These are phyloP conservation scores for Didymella pomorum DNA, from an alignment of 2,329 filamentous ascomycete genomes.

Conservation along the genomic window DNA sequence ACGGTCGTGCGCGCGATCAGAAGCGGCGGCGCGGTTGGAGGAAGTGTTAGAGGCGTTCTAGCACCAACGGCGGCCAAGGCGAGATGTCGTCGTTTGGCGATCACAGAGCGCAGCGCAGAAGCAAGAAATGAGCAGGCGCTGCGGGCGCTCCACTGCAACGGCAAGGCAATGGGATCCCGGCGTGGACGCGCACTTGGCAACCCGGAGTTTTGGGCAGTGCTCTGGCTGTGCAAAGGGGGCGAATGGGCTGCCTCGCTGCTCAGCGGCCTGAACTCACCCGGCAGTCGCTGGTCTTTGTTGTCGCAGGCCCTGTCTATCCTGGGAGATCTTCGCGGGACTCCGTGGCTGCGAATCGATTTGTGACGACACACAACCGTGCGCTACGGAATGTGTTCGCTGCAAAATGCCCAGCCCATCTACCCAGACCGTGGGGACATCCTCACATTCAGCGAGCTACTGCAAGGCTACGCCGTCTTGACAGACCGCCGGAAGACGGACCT, in stretches of 20 bases:
- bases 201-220: slow-evolving; percentile 23
- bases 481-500: slow-evolving; percentile 18
- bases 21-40: slow-evolving; percentile 11
- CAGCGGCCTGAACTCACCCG: slow-evolving; percentile 15
- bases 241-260: slow-evolving; percentile 13
- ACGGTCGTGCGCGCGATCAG: slow-evolving; percentile 21
- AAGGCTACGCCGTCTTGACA: slow-evolving; percentile 21
- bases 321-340: slow-evolving; percentile 18
- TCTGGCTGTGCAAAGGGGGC: slow-evolving; percentile 22
- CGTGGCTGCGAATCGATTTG: slow-evolving; percentile 4
- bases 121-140: slow-evolving; percentile 26
- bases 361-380: slow-evolving; percentile 22
- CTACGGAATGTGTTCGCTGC: slow-evolving; percentile 14
- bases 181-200: slow-evolving; percentile 22
- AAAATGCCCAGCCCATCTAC: slow-evolving; percentile 5
- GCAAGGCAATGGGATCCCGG: slow-evolving; percentile 24
- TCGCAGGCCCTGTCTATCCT: slow-evolving; percentile 9
- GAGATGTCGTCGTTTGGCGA: slow-evolving; percentile 20
- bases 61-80: slow-evolving; percentile 16
- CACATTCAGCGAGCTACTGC: slow-evolving; percentile 15
- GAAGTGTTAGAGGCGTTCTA: slow-evolving; percentile 3
- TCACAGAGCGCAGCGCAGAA: slow-evolving; percentile 10
- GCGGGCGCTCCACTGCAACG: slow-evolving; percentile 22
- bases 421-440: slow-evolving; percentile 17
- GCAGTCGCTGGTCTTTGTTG: slow-evolving; percentile 15